Percentiles rank a stretch among this genome's conserved stretches.
phyloP scores from a whole-genome alignment of 2,329 filamentous ascomycete species.

The Rutstroemia sydowiana region DNA sequence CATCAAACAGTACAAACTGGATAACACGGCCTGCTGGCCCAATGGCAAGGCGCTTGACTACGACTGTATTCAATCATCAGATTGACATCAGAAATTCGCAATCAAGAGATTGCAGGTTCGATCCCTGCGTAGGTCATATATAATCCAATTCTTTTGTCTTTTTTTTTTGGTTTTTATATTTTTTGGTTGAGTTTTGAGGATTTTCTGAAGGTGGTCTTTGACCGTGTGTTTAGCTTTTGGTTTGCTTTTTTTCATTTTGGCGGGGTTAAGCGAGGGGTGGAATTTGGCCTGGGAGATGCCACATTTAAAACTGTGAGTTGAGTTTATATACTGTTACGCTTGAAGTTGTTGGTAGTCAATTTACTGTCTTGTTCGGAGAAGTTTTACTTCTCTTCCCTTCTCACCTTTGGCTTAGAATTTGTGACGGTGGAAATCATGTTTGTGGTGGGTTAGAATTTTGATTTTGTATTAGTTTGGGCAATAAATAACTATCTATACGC shows the following conservation, averaged over 20 bases:
- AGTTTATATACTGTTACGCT: too few species aligned
- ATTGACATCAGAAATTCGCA: too few species aligned
- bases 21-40: constrained; percentile 9
- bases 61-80: background rate
- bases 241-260: background rate
- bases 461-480: too few species aligned
- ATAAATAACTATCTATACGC: too few species aligned
- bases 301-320: too few species aligned
- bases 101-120: constrained; percentile 43
- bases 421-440: too few species aligned
- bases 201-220: background rate
- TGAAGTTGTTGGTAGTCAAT: too few species aligned
- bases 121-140: constrained; percentile 29
- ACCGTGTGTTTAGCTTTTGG: background rate
- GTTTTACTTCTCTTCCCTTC: too few species aligned
- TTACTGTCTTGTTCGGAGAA: too few species aligned
- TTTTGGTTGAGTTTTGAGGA: background rate
- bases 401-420: too few species aligned
- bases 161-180: background rate
- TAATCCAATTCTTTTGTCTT: background rate
- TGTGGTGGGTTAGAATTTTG: too few species aligned
- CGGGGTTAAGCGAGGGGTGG: background rate
- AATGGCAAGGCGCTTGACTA: constrained; percentile 14
- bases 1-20: background rate
- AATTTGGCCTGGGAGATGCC: too few species aligned